phyloP scores from a whole-genome alignment of 805 yeast genomes.

The Wickerhamiella parazyma region DNA sequence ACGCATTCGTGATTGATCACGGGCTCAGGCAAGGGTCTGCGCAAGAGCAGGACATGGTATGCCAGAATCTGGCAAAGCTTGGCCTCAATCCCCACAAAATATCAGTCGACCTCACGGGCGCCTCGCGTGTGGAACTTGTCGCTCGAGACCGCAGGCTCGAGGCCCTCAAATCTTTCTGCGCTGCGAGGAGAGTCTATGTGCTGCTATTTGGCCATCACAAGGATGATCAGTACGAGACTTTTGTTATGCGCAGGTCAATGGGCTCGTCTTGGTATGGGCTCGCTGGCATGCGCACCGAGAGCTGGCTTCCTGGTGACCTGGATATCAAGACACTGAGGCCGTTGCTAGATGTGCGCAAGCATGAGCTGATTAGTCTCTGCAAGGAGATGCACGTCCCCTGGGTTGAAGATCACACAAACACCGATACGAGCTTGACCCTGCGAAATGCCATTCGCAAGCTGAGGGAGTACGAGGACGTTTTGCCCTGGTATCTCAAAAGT shows the following conservation, averaged over 20 bases:
- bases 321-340: constrained; percentile 36
- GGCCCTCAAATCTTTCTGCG: constrained; percentile 33
- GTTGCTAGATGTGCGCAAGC: constrained; percentile 34
- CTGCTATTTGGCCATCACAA: constrained; percentile 52
- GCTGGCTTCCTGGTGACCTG: not conserved
- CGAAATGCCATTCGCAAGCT: constrained; percentile 43
- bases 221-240: constrained; percentile 65
- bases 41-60: constrained; percentile 36
- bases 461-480: constrained; percentile 24
- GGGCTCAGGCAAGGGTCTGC: constrained; percentile 36
- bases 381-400: constrained; percentile 31
- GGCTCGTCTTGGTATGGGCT: constrained; percentile 45
- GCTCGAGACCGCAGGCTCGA: constrained; percentile 46
- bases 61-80: constrained; percentile 16
- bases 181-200: constrained; percentile 22
- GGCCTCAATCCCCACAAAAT: constrained; percentile 26
- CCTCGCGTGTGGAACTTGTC: constrained; percentile 38
- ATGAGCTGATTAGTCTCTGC: constrained; percentile 36
- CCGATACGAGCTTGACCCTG: constrained; percentile 37
- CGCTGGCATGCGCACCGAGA: constrained; percentile 34
- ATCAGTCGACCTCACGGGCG: constrained; percentile 19
- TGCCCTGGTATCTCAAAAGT: constrained; percentile 4
- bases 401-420: constrained; percentile 62
- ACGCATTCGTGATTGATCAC: constrained; percentile 59
- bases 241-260: constrained; percentile 36